Evolutionary conservation across 2,329 filamentous ascomycete species (phyloP), one percentile per base, ranked within the genome.

Genomic region (Polychaeton citri): DNA sequence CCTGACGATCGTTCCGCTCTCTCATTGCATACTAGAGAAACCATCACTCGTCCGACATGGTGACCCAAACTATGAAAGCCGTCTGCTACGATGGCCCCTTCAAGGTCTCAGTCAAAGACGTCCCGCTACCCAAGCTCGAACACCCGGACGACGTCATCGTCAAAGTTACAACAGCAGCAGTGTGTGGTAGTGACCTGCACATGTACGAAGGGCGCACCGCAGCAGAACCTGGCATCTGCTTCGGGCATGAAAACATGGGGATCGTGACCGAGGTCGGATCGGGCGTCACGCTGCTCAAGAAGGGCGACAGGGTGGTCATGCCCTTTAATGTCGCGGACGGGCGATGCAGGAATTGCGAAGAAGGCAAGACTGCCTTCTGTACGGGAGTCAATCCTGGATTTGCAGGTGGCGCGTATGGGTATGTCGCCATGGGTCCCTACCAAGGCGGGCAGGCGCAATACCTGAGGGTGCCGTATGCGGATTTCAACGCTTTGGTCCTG

Each of bases 131-230:
- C 1, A 68, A 65, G 48, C 61, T 81, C 16, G 59, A 76, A 49
- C 74, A 78, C 54, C 73, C 74, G 2, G 73, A 79, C 55, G 74
- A 79, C 59, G 65, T 68, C 21, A 72, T 78, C 40, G 69, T 79
- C 53, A 78, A 76, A 47, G 71, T 79, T 21, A 78, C 75, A 1
- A 80, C 74, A 5, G 69, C 73, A 34, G 62, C 69, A 58, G 56
- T 46, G 43, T 55, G 52, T 32, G 49, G 49, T n/a, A 43, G 37
- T 4, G 43, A 48, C 26, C 36, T 47, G 30, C 55, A 74, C 52
- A 76, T 76, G 72, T 80, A 80, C 40, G 72, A 79, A 52, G 76
- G 75, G 2, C 58, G 75, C 35, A 79, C 74, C 0, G 73, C 74
- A 5, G 75, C 75, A 3, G 63, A 78, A 48, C 55, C 66, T 1